These are phyloP conservation scores for Suhomyces maxii DNA, from an alignment of 1,139 yeast species.

Conservation along the genomic window DNA sequence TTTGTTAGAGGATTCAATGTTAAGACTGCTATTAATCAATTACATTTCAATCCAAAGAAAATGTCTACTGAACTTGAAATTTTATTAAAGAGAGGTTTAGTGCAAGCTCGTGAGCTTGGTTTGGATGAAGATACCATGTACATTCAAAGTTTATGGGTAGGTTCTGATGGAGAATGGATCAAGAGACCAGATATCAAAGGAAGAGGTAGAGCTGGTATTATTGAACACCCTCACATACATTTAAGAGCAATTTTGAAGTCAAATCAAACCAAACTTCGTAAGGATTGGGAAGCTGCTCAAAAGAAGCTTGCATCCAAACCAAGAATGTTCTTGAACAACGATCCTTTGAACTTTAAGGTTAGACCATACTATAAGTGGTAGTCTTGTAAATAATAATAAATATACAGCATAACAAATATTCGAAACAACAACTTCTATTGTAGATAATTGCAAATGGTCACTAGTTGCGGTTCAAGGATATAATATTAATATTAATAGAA, in stretches of 20 bases:
- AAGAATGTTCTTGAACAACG: conserved; percentile 43
- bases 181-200: conserved; percentile 84
- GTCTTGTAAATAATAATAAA: conserved; percentile 9
- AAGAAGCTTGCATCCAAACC: conserved; percentile 48
- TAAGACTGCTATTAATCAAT: conserved; percentile 83
- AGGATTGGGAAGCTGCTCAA: conserved; percentile 56
- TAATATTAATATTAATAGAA: too few relatives aligned
- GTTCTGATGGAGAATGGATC: conserved; percentile 77
- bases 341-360: conserved; percentile 47
- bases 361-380: conserved; percentile 48
- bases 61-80: conserved; percentile 79
- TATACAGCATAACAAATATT: not conserved
- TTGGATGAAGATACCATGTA: conserved; percentile 63
- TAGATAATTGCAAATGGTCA: too few relatives aligned
- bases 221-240: conserved; percentile 76
- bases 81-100: conserved; percentile 68
- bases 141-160: conserved; percentile 86
- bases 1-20: conserved; percentile 70
- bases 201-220: conserved; percentile 84
- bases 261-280: conserved; percentile 58
- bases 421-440: too few relatives aligned
- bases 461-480: too few relatives aligned
- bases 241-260: conserved; percentile 75
- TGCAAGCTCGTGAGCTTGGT: conserved; percentile 64
- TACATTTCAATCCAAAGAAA: conserved; percentile 82